Evolutionary conservation across 2,329 filamentous ascomycete species (phyloP).

Genomic region (Anthostomella pinea): DNA sequence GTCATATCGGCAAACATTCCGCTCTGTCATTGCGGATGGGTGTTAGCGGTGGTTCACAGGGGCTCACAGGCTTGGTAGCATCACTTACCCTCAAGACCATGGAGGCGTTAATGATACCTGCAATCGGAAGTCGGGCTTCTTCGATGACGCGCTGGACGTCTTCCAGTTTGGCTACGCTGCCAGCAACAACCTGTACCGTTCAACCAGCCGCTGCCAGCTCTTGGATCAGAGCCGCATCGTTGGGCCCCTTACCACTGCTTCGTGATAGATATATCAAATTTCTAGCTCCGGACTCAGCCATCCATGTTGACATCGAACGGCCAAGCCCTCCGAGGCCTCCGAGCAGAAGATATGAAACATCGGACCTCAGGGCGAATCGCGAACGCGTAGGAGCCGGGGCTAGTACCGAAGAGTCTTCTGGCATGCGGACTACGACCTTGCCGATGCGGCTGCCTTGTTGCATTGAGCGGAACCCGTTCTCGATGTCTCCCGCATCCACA

Average conservation of each 20-base stretch:
- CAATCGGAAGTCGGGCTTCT: background rate
- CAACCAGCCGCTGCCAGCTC: conserved; percentile 3
- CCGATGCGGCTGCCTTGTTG: conserved; percentile 10
- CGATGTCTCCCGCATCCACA: conserved; percentile 5
- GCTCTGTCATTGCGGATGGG: background rate
- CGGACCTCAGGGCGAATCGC: background rate
- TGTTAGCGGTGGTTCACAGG: no score
- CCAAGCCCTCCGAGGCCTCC: conserved; percentile 9
- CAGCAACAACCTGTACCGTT: conserved; percentile 1
- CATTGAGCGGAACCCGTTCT: conserved; percentile 5
- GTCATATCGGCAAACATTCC: conserved; percentile 3
- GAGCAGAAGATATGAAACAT: conserved; percentile 10
- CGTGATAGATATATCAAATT: conserved; percentile 8
- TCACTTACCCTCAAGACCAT: no score
- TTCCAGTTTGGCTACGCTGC: conserved; percentile 3
- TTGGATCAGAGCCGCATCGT: conserved; percentile 2
- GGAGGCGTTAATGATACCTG: conserved; percentile 5
- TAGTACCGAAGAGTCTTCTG: background rate
- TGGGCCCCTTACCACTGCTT: background rate
- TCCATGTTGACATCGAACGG: conserved; percentile 6
- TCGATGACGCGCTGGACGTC: background rate
- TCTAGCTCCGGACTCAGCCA: conserved; percentile 5
- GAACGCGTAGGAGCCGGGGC: background rate
- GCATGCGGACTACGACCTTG: conserved; percentile 5
- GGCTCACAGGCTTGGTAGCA: background rate